Evolutionary conservation across 2,329 filamentous ascomycete species (phyloP).

Genomic region (Cytospora leucostoma): DNA sequence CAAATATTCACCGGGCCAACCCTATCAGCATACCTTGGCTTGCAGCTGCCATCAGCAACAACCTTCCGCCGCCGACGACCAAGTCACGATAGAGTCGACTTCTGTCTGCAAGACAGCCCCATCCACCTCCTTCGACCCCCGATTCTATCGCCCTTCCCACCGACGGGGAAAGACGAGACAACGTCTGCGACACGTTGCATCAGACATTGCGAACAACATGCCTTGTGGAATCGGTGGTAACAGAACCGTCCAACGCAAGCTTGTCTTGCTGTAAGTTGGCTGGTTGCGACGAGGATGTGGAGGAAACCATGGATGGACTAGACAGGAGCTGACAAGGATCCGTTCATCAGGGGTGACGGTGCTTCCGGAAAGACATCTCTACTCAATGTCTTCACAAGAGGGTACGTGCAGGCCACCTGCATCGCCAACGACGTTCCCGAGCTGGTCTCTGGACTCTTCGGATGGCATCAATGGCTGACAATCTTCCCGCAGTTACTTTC

Average conservation of each 20-base stretch:
- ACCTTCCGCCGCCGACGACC: not conserved
- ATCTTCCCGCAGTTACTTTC: constrained; percentile 73
- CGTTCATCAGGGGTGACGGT: constrained; percentile 74
- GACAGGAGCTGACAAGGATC: constrained; percentile 18
- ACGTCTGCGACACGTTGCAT: not conserved
- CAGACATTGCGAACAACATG: constrained; percentile 9
- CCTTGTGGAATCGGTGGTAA: constrained; percentile 25
- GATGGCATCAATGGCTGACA: not conserved
- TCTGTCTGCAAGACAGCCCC: not conserved
- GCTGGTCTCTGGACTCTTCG: not conserved
- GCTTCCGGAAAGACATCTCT: constrained; percentile 96
- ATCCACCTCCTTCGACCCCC: not conserved
- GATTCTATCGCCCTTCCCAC: not conserved
- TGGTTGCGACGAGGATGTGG: constrained; percentile 3
- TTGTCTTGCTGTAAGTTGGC: constrained; percentile 78
- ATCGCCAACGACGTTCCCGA: not conserved
- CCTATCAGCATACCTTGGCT: not conserved
- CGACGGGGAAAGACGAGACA: not conserved
- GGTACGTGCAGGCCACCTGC: constrained; percentile 56
- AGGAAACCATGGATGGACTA: not conserved
- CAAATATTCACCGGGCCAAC: constrained; percentile 3
- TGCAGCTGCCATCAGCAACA: not conserved
- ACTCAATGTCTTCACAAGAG: constrained; percentile 97
- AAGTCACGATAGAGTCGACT: constrained; percentile 12
- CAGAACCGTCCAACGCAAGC: constrained; percentile 92